Evolutionary conservation across 179 eudicot genomes (phyloP).

Genomic region (Carnegiea gigantea): DNA sequence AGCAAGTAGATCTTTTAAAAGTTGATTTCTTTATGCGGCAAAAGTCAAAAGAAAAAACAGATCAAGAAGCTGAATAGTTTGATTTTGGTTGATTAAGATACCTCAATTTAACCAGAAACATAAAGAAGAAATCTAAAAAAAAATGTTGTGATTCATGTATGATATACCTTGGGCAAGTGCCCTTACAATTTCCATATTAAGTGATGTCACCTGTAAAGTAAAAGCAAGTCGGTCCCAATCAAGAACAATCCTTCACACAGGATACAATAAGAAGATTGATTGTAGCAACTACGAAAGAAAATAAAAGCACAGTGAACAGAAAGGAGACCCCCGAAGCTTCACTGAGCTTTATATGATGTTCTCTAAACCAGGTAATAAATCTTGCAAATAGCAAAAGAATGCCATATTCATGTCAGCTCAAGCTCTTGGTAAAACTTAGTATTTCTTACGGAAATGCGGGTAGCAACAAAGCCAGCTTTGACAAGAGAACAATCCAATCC

Average conservation of each 20-base stretch:
- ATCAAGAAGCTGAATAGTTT: not conserved
- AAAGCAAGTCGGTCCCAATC: not conserved
- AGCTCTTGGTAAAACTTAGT: not conserved
- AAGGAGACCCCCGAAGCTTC: not conserved
- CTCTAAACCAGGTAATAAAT: constrained; percentile 3
- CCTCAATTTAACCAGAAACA: not conserved
- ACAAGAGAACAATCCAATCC: constrained; percentile 72
- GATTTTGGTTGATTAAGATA: not conserved
- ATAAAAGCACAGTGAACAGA: not conserved
- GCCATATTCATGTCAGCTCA: constrained; percentile 6
- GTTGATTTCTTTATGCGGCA: not conserved
- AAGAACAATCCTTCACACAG: not conserved
- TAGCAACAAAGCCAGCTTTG: constrained; percentile 97
- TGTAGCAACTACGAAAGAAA: too few relatives aligned
- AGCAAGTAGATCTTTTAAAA: not conserved
- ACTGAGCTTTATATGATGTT: constrained; percentile 2
- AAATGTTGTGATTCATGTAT: not conserved
- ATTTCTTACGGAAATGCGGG: constrained; percentile 84
- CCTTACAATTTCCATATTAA: constrained; percentile 90
- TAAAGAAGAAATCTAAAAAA: not conserved
- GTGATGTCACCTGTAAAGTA: constrained; percentile 74
- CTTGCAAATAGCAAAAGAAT: not conserved
- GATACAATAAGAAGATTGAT: not conserved
- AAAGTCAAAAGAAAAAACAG: not conserved
- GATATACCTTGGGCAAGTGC: constrained; percentile 84